These are phyloP conservation scores for Avena atlantica DNA, from an alignment of 176 grass and related monocot genomes.

Conservation along the genomic window DNA sequence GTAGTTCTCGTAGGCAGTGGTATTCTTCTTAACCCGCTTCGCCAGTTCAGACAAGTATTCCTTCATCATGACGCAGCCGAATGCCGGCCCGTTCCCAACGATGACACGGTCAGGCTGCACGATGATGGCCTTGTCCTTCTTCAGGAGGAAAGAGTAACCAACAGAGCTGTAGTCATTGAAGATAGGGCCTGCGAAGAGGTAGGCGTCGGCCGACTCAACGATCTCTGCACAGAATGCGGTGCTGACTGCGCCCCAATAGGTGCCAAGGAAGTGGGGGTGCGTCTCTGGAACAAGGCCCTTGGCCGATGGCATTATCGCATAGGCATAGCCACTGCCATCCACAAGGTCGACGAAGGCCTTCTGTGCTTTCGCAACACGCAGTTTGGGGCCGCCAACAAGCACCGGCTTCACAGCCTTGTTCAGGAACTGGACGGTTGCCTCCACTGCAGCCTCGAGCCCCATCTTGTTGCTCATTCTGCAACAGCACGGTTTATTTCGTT, in stretches of 20 bases:
- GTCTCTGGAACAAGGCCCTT: constrained; percentile 63
- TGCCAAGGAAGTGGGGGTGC: constrained; percentile 56
- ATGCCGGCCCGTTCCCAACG: constrained; percentile 52
- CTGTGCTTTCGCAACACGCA: constrained; percentile 54
- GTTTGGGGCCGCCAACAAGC: constrained; percentile 56
- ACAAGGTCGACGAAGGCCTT: constrained; percentile 52
- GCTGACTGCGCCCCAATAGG: constrained; percentile 68
- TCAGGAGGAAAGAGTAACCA: constrained; percentile 59
- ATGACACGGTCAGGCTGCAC: constrained; percentile 58
- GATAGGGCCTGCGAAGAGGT: constrained; percentile 82
- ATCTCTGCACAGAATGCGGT: constrained; percentile 62
- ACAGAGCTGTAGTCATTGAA: constrained; percentile 78
- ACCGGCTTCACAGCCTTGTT: constrained; percentile 65
- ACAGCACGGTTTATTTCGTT: too few species aligned
- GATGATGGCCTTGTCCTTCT: constrained; percentile 61
- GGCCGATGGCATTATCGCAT: constrained; percentile 56
- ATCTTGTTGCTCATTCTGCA: constrained; percentile 51
- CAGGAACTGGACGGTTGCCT: constrained; percentile 47
- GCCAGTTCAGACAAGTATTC: constrained; percentile 55
- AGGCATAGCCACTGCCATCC: constrained; percentile 52
- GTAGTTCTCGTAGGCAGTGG: constrained; percentile 55
- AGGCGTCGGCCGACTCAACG: constrained; percentile 57
- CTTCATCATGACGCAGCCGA: constrained; percentile 63
- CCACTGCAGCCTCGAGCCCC: constrained; percentile 55
- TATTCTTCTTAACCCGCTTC: constrained; percentile 52